Conservation (phyloP, 192 early-diverging fungal species). For the Umbelopsis isabellina region DNA sequence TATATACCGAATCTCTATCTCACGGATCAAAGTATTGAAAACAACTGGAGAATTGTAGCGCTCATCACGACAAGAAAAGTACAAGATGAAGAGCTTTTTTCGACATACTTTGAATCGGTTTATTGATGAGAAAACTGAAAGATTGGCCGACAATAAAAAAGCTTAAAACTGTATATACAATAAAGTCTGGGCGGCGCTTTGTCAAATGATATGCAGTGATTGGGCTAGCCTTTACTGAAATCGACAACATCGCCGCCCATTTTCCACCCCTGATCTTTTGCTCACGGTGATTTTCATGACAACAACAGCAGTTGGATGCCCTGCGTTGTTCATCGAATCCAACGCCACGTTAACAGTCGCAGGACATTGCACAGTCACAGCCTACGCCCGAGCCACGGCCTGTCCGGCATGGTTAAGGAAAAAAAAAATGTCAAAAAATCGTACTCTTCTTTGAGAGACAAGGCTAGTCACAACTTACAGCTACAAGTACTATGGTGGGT, state of each 20-base stretch:
- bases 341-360: background rate
- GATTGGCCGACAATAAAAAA: background rate
- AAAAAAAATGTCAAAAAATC: background rate
- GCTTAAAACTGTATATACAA: background rate
- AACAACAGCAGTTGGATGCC: too few relatives aligned
- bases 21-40: constrained; percentile 15
- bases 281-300: too few relatives aligned
- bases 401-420: background rate
- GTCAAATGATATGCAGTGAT: too few relatives aligned
- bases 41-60: constrained; percentile 36
- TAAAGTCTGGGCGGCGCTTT: background rate
- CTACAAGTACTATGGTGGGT: constrained; percentile 8
- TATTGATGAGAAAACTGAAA: constrained; percentile 3
- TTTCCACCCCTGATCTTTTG: too few relatives aligned
- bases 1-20: constrained; percentile 50
- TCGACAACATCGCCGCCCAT: background rate
- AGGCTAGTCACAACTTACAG: background rate
- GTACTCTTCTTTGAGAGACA: background rate
- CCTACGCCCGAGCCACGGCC: constrained; percentile 17
- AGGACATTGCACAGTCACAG: constrained; percentile 19
- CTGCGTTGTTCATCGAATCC: too few relatives aligned
- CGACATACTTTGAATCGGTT: constrained; percentile 48
- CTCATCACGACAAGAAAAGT: constrained; percentile 40
- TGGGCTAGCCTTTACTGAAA: background rate
- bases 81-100: constrained; percentile 47